Evolutionary conservation across 2,329 filamentous ascomycete genomes (phyloP).

Genomic region (Cladophialophora yegresii): DNA sequence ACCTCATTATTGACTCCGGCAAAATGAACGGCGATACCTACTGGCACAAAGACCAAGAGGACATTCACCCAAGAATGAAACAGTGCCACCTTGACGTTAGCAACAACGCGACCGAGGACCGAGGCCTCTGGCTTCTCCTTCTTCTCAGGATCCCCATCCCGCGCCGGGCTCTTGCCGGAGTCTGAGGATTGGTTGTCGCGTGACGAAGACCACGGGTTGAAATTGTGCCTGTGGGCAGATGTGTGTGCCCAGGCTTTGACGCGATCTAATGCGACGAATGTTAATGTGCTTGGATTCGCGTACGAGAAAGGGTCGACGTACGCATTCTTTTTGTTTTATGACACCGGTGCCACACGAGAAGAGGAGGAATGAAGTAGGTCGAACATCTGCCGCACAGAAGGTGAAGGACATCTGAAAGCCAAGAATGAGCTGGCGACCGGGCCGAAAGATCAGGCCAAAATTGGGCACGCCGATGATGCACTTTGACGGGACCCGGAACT

Average conservation of each 20-base stretch:
- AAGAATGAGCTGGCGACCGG: neutral
- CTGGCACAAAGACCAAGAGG: slow-evolving; percentile 73
- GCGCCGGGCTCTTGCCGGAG: slow-evolving; percentile 1
- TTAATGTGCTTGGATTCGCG: neutral
- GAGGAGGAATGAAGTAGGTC: neutral
- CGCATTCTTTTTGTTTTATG: slow-evolving; percentile 23
- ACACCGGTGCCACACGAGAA: neutral
- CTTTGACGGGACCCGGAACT: neutral
- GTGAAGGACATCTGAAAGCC: neutral
- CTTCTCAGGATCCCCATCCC: slow-evolving; percentile 14
- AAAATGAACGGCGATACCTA: slow-evolving; percentile 75
- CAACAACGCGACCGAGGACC: slow-evolving; percentile 17
- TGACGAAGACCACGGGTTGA: slow-evolving; percentile 33
- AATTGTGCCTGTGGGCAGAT: slow-evolving; percentile 33
- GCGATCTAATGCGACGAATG: slow-evolving; percentile 22
- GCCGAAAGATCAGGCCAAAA: neutral
- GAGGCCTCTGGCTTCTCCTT: slow-evolving; percentile 28
- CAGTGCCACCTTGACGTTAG: slow-evolving; percentile 63
- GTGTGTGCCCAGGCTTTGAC: slow-evolving; percentile 35
- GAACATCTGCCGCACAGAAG: neutral
- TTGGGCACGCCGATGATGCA: neutral
- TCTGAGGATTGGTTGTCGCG: slow-evolving; percentile 6
- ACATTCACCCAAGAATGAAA: slow-evolving; percentile 86
- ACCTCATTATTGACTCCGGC: slow-evolving; percentile 60
- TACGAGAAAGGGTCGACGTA: slow-evolving; percentile 3